Evolutionary conservation across 495 filamentous ascomycete species (phyloP).

Genomic region (Parathielavia appendiculata): DNA sequence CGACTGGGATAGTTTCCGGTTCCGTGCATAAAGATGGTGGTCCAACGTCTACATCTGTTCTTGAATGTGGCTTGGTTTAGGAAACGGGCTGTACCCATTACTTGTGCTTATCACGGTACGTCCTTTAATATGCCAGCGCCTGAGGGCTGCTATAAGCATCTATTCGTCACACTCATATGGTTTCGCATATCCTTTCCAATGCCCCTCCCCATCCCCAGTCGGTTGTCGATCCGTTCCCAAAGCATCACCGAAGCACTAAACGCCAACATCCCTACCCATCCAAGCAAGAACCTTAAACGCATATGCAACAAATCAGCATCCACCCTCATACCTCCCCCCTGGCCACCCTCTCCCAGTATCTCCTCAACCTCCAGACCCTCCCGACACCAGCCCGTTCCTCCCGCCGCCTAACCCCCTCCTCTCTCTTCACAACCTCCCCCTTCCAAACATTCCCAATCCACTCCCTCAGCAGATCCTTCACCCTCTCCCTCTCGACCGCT

Average conservation of each 20-base stretch:
- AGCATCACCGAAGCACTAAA: conserved; percentile 16
- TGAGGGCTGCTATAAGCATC: background rate
- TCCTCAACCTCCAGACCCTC: conserved; percentile 46
- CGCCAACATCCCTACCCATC: background rate
- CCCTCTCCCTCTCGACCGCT: conserved; percentile 49
- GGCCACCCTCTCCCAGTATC: conserved; percentile 49
- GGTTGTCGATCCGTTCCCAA: background rate
- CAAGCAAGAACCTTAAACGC: background rate
- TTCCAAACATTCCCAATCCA: conserved; percentile 48
- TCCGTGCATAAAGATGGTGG: conserved; percentile 36
- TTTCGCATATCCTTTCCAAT: too few relatives aligned
- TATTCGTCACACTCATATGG: background rate
- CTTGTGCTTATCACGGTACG: conserved; percentile 14
- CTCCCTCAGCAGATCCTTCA: conserved; percentile 49
- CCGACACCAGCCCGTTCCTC: conserved; percentile 44
- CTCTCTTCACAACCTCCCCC: conserved; percentile 37
- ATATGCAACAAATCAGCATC: conserved; percentile 1
- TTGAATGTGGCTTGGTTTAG: background rate
- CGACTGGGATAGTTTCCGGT: conserved; percentile 67
- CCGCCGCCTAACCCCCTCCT: conserved; percentile 35
- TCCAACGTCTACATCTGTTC: background rate
- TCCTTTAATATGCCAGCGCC: background rate
- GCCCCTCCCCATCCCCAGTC: too few relatives aligned
- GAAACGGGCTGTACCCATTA: conserved; percentile 13
- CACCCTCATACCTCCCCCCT: conserved; percentile 28